phyloP scores from a whole-genome alignment of 2,329 filamentous ascomycete species.

The Penicillium occitanis region DNA sequence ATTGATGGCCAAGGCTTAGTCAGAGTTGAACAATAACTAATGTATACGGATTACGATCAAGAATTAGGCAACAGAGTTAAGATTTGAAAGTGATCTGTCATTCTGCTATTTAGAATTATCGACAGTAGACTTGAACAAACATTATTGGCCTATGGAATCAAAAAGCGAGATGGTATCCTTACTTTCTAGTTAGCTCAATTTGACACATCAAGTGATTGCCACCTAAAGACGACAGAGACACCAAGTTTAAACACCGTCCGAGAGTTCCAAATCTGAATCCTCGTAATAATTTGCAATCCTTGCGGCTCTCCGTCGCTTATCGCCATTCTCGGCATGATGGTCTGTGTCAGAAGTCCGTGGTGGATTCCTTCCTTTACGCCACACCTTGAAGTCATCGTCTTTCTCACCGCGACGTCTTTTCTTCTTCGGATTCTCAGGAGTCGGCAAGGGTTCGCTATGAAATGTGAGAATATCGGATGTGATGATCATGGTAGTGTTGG shows the following conservation, averaged over 20 bases:
- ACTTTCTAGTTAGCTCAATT: not conserved
- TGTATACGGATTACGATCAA: not conserved
- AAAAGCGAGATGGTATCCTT: not conserved
- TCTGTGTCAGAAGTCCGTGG: slow-evolving; percentile 2
- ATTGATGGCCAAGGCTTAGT: not conserved
- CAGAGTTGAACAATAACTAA: not conserved
- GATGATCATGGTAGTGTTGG: not conserved
- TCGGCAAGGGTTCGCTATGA: slow-evolving; percentile 2
- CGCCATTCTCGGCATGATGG: not conserved
- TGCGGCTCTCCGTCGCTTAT: slow-evolving; percentile 16
- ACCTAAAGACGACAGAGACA: not conserved
- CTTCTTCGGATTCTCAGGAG: slow-evolving; percentile 7
- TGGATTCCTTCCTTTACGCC: slow-evolving; percentile 19
- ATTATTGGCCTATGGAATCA: not conserved
- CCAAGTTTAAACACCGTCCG: slow-evolving; percentile 15
- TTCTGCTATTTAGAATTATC: not conserved
- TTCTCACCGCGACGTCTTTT: slow-evolving; percentile 27
- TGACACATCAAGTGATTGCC: not conserved
- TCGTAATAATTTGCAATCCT: slow-evolving; percentile 22
- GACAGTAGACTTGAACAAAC: not conserved
- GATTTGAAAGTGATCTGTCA: not conserved
- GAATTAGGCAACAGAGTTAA: not conserved
- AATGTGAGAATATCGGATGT: slow-evolving; percentile 17
- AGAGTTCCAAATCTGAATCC: slow-evolving; percentile 19
- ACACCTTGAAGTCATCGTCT: slow-evolving; percentile 31